Conservation (phyloP, 345 rosid genomes). For the Lagerstroemia speciosa region DNA sequence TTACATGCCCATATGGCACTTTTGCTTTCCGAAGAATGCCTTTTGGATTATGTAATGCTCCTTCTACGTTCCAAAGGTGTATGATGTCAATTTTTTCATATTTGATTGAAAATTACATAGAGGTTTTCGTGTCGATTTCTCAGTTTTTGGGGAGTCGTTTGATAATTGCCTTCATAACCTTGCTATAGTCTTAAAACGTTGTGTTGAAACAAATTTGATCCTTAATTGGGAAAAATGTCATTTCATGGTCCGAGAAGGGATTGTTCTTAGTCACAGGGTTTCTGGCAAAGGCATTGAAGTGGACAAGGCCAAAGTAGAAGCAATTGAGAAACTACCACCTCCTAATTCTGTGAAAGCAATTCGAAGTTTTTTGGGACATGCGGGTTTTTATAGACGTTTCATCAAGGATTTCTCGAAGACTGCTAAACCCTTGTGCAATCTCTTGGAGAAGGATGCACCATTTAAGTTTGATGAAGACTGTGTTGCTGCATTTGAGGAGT, state of each 20-base stretch:
- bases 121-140: not conserved
- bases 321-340: not conserved
- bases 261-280: too few species aligned
- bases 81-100: not conserved
- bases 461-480: too few species aligned
- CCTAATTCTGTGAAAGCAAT: not conserved
- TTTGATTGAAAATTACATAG: too few species aligned
- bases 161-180: not conserved
- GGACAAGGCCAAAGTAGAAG: not conserved
- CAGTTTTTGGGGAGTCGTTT: not conserved
- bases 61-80: not conserved
- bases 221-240: too few species aligned
- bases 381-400: not conserved
- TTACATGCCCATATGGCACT: too few species aligned
- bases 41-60: conserved; percentile 4
- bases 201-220: too few species aligned
- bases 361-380: not conserved
- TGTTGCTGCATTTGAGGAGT: too few species aligned
- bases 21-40: conserved; percentile 3
- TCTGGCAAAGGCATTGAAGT: too few species aligned
- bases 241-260: too few species aligned
- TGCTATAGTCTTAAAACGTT: too few species aligned
- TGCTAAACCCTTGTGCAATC: not conserved
- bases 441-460: too few species aligned
- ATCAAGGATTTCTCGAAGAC: conserved; percentile 1